These are phyloP conservation scores for Calonectria montana DNA, from an alignment of 2,329 filamentous ascomycete species.

Conservation along the genomic window DNA sequence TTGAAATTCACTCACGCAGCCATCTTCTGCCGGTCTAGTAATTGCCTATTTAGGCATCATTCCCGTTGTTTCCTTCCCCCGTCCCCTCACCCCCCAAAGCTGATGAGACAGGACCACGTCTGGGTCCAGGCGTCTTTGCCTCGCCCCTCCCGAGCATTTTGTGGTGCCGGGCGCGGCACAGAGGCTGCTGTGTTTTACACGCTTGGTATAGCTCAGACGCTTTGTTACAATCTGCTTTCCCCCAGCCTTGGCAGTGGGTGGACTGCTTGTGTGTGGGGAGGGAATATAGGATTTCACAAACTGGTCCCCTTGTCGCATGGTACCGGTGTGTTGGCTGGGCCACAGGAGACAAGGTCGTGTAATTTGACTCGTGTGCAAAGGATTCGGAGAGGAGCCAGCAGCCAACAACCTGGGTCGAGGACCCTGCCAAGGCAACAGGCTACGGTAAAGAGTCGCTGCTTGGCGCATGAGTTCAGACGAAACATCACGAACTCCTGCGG, in stretches of 20 bases:
- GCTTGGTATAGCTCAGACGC: neutral
- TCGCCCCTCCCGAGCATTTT: neutral
- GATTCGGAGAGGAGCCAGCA: neutral
- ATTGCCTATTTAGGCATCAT: slow-evolving; percentile 1
- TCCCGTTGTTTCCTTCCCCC: neutral
- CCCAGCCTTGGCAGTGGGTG: neutral
- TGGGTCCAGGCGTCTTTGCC: neutral
- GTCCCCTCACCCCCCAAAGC: neutral
- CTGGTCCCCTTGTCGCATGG: neutral
- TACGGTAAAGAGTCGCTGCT: neutral
- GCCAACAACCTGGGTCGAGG: neutral
- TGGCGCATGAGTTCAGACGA: slow-evolving; percentile 9
- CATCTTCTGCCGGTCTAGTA: neutral
- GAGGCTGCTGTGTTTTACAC: neutral
- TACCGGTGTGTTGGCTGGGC: slow-evolving; percentile 13
- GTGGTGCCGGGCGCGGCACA: neutral
- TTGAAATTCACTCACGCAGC: neutral
- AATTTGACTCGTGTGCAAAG: neutral
- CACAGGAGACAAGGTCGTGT: neutral
- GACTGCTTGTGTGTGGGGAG: neutral
- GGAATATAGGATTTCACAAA: neutral
- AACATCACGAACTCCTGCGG: slow-evolving; percentile 4
- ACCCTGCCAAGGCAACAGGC: neutral
- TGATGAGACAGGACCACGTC: neutral
- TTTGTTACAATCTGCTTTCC: neutral